Conservation (phyloP, 2,329 filamentous ascomycete species). For the Onygenales sp. region DNA sequence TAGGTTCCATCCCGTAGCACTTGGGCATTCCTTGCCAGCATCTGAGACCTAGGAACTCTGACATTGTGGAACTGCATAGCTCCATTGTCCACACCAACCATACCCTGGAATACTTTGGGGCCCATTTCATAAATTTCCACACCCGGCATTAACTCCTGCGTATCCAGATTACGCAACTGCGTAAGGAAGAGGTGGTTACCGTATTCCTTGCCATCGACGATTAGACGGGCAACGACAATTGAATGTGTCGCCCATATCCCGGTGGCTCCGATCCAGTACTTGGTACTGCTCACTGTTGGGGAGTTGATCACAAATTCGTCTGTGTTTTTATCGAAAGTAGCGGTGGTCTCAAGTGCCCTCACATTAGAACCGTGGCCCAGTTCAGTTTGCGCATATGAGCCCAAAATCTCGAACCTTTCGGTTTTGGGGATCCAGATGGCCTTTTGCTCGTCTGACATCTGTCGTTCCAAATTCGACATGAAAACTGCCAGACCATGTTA, state of each 20-base stretch:
- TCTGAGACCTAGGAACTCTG: constrained; percentile 23
- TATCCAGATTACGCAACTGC: constrained; percentile 20
- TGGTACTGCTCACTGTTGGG: constrained; percentile 18
- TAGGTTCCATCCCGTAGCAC: constrained; percentile 23
- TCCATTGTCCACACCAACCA: constrained; percentile 20
- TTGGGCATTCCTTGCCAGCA: constrained; percentile 21
- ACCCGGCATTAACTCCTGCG: constrained; percentile 16
- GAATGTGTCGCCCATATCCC: constrained; percentile 20
- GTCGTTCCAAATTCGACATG: constrained; percentile 15
- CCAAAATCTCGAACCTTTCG: constrained; percentile 18
- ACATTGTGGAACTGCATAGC: constrained; percentile 24
- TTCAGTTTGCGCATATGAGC: constrained; percentile 23
- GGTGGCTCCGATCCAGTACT: constrained; percentile 23
- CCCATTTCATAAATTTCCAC: constrained; percentile 23
- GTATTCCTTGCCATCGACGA: constrained; percentile 17
- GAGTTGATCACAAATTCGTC: constrained; percentile 24
- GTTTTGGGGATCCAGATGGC: constrained; percentile 17
- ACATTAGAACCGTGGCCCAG: constrained; percentile 24
- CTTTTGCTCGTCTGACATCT: constrained; percentile 17
- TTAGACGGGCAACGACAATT: constrained; percentile 22
- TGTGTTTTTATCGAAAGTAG: constrained; percentile 18
- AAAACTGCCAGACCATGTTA: constrained; percentile 9
- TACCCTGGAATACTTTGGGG: constrained; percentile 16
- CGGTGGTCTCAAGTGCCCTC: constrained; percentile 23
- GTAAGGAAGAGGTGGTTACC: constrained; percentile 22